These are phyloP conservation scores for Colletotrichum ledebouriae DNA, from an alignment of 2,329 filamentous ascomycete genomes.

Conservation along the genomic window DNA sequence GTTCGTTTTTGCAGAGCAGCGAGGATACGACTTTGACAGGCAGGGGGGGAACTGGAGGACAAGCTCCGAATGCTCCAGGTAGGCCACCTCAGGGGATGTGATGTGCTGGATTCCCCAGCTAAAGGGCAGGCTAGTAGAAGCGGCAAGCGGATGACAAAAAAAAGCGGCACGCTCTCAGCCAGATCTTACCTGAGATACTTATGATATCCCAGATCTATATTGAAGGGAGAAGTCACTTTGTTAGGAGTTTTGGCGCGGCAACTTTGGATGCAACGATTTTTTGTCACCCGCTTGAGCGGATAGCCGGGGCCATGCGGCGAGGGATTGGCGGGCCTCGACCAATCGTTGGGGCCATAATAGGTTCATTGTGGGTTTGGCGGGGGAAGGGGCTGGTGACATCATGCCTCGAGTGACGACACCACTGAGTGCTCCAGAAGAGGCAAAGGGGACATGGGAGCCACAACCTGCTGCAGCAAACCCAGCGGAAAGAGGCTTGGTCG, in stretches of 20 bases:
- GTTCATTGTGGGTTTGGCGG: slow-evolving; percentile 33
- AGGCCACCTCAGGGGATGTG: background rate
- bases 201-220: too few relatives aligned
- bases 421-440: background rate
- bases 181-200: too few relatives aligned
- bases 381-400: slow-evolving; percentile 56
- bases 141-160: background rate
- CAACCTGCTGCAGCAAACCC: too few relatives aligned
- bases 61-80: slow-evolving; percentile 13
- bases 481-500: slow-evolving; percentile 8
- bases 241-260: too few relatives aligned
- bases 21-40: background rate
- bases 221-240: too few relatives aligned
- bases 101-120: slow-evolving; percentile 24
- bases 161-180: too few relatives aligned
- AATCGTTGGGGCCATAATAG: slow-evolving; percentile 25
- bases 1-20: too few relatives aligned
- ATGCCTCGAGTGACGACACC: slow-evolving; percentile 55
- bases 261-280: too few relatives aligned
- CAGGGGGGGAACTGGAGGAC: slow-evolving; percentile 12
- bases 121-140: slow-evolving; percentile 34
- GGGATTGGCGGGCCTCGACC: slow-evolving; percentile 33
- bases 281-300: background rate
- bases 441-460: background rate
- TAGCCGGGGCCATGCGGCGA: slow-evolving; percentile 30